Evolutionary conservation across 306 rosid species (phyloP).

Genomic region (Senna tora): DNA sequence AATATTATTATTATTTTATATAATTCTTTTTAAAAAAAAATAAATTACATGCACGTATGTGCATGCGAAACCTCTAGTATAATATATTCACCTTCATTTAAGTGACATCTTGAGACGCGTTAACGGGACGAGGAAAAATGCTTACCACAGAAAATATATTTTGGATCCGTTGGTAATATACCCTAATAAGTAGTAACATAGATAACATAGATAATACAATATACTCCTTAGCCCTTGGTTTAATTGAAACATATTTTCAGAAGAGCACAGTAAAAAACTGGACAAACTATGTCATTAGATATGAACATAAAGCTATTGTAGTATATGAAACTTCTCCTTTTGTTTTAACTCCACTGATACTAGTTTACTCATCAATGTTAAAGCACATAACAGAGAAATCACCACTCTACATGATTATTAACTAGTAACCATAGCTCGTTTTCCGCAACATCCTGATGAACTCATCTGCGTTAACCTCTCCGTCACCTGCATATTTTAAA

Average conservation of each 20-base stretch:
- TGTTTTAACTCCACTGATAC: background rate
- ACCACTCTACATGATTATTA: background rate
- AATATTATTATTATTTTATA: too few relatives aligned
- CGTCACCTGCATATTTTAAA: slow-evolving; percentile 47
- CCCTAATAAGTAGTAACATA: too few relatives aligned
- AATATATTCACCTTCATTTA: too few relatives aligned
- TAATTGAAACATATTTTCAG: background rate
- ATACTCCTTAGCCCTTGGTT: too few relatives aligned
- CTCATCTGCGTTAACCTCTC: slow-evolving; percentile 53
- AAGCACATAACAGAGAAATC: background rate
- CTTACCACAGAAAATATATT: too few relatives aligned
- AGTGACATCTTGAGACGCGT: too few relatives aligned
- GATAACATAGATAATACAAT: too few relatives aligned
- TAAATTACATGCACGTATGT: too few relatives aligned
- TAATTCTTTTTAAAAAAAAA: too few relatives aligned
- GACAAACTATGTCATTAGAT: slow-evolving; percentile 1
- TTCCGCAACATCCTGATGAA: slow-evolving; percentile 54
- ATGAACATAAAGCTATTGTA: background rate
- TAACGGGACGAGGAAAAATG: too few relatives aligned
- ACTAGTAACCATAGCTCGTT: slow-evolving; percentile 41
- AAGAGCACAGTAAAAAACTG: background rate
- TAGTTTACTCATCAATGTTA: background rate
- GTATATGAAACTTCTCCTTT: background rate
- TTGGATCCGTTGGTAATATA: too few relatives aligned
- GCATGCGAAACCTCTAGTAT: too few relatives aligned